Evolutionary conservation across 768 basidiomycete genomes (phyloP).

Genomic region (Podaxis sp.): DNA sequence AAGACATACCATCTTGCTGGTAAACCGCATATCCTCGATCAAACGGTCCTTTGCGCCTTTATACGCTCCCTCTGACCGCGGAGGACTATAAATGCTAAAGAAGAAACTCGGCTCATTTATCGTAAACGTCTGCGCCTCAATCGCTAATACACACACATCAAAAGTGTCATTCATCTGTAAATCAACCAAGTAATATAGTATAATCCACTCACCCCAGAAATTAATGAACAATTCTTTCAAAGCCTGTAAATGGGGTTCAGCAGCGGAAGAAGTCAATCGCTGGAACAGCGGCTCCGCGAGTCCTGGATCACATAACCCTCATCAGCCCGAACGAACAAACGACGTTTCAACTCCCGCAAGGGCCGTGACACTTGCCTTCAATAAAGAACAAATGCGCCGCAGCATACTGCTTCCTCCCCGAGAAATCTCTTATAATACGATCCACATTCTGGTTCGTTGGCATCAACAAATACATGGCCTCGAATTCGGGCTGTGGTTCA

Average conservation of each 20-base stretch:
- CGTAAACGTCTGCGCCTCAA: slow-evolving; percentile 85
- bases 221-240: slow-evolving; percentile 90
- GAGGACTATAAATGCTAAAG: slow-evolving; percentile 87
- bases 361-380: slow-evolving; percentile 52
- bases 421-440: slow-evolving; percentile 84
- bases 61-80: slow-evolving; percentile 65
- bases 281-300: slow-evolving; percentile 78
- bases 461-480: slow-evolving; percentile 93
- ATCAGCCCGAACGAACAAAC: not conserved
- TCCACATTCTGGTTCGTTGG: slow-evolving; percentile 94
- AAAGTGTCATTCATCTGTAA: not conserved
- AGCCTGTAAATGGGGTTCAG: slow-evolving; percentile 71
- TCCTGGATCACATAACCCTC: slow-evolving; percentile 40
- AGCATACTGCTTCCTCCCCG: slow-evolving; percentile 64
- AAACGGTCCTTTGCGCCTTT: slow-evolving; percentile 70
- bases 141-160: slow-evolving; percentile 43
- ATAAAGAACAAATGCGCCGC: slow-evolving; percentile 91
- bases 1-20: slow-evolving; percentile 60
- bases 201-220: slow-evolving; percentile 73
- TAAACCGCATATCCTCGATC: slow-evolving; percentile 83
- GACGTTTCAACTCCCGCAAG: not conserved
- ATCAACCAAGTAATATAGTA: not conserved
- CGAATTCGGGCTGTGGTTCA: slow-evolving; percentile 79
- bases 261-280: slow-evolving; percentile 69
- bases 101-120: slow-evolving; percentile 76